Evolutionary conservation across 306 rosid species (phyloP).

Genomic region (Sicyos edulis): DNA sequence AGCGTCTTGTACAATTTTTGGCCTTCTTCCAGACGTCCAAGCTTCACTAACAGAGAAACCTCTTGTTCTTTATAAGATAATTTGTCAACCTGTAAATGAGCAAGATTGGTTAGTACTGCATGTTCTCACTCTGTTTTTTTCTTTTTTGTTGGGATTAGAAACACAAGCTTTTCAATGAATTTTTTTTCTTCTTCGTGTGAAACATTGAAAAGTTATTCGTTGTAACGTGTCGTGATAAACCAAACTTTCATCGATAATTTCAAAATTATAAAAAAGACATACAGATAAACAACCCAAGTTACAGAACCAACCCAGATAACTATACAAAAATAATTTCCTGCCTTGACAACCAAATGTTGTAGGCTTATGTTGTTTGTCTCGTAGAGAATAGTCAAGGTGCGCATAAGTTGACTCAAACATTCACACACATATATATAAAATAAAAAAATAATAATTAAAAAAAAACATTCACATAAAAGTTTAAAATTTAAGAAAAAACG

Average conservation of each 20-base stretch:
- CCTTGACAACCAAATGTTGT: too few relatives aligned
- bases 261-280: not conserved
- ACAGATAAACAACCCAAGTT: not conserved
- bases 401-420: too few relatives aligned
- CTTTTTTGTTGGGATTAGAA: not conserved
- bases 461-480: not conserved
- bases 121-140: constrained; percentile 15
- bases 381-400: too few relatives aligned
- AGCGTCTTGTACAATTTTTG: constrained; percentile 53
- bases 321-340: not conserved
- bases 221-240: not conserved
- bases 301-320: not conserved
- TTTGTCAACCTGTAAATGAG: constrained; percentile 65
- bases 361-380: too few relatives aligned
- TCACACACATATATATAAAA: too few relatives aligned
- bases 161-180: not conserved
- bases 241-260: not conserved
- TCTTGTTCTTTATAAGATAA: constrained; percentile 74
- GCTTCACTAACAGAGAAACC: constrained; percentile 82
- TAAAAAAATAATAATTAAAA: too few relatives aligned
- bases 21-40: constrained; percentile 67
- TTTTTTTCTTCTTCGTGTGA: too few relatives aligned
- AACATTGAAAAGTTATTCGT: not conserved
- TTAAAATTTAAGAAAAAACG: not conserved
- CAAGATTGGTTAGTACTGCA: constrained; percentile 22